Evolutionary conservation across 78 protist species (phyloP).

Genomic region (Salpingoeca rosetta): DNA sequence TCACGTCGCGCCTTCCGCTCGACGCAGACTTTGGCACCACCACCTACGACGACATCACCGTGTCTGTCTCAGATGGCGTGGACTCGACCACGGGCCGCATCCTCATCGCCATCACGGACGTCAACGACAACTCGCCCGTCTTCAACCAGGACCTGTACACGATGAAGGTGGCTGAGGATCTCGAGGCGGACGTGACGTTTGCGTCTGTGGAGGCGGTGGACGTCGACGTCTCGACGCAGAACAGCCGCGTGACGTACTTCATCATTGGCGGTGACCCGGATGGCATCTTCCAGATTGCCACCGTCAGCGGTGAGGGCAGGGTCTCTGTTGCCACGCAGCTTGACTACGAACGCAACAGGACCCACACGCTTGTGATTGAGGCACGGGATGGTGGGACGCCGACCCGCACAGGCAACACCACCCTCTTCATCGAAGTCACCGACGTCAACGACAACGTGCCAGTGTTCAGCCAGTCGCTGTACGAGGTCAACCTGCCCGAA

Average conservation of each 20-base stretch:
- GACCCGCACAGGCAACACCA: too few relatives aligned
- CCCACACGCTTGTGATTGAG: too few relatives aligned
- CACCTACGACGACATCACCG: neutral
- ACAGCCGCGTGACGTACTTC: neutral
- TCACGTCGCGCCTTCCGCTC: neutral
- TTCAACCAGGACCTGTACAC: too few relatives aligned
- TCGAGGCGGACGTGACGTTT: too few relatives aligned
- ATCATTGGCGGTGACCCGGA: neutral
- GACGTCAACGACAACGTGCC: neutral
- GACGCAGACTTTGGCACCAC: neutral
- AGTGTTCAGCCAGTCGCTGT: neutral
- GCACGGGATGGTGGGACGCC: too few relatives aligned
- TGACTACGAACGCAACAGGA: too few relatives aligned
- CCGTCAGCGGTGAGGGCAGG: too few relatives aligned
- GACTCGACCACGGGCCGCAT: neutral
- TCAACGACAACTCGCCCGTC: neutral
- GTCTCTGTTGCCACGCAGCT: too few relatives aligned
- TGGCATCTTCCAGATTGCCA: neutral
- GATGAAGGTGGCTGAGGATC: too few relatives aligned
- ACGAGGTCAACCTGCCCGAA: neutral
- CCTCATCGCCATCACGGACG: neutral
- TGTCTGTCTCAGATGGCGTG: neutral
- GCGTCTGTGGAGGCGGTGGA: too few relatives aligned
- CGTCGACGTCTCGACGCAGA: neutral
- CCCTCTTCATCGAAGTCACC: too few relatives aligned